Percentiles rank a stretch among this genome's conserved stretches.
phyloP scores from a whole-genome alignment of 129 eudicot species.

The Centrapalus pauciflorus region DNA sequence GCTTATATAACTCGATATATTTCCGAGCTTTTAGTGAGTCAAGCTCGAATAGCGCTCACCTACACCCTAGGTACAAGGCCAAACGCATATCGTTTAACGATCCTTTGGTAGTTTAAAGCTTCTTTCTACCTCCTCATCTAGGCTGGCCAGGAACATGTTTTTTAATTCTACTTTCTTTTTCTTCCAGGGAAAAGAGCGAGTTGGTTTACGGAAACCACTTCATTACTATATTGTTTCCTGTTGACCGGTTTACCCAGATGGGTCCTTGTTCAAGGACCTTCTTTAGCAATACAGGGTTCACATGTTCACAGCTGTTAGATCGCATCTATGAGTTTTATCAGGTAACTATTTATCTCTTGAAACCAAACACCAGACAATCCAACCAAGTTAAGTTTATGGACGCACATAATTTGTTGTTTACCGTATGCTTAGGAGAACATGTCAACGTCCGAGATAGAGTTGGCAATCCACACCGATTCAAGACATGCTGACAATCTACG shows the following conservation, averaged over 20 bases:
- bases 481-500: slow-evolving; percentile 81
- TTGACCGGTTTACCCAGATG: slow-evolving; percentile 80
- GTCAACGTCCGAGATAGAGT: slow-evolving; percentile 67
- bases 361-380: neutral
- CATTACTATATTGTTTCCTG: slow-evolving; percentile 77
- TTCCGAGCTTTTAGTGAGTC: no score
- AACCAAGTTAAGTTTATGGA: neutral
- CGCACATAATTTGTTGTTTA: neutral
- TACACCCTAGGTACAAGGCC: no score
- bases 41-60: no score
- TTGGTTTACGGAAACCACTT: slow-evolving; percentile 54
- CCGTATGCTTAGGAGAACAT: slow-evolving; percentile 51
- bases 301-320: slow-evolving; percentile 66
- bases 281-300: slow-evolving; percentile 71
- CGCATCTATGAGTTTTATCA: slow-evolving; percentile 71
- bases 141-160: no score
- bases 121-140: no score
- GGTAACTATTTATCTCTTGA: slow-evolving; percentile 33
- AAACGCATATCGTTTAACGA: no score
- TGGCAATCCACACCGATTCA: slow-evolving; percentile 88
- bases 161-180: neutral
- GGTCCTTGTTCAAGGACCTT: slow-evolving; percentile 87
- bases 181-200: slow-evolving; percentile 69
- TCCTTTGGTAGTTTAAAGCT: no score
- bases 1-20: no score